Base-by-base conservation (phyloP, 2,329 filamentous ascomycete species). In the Monilinia polystroma region DNA sequence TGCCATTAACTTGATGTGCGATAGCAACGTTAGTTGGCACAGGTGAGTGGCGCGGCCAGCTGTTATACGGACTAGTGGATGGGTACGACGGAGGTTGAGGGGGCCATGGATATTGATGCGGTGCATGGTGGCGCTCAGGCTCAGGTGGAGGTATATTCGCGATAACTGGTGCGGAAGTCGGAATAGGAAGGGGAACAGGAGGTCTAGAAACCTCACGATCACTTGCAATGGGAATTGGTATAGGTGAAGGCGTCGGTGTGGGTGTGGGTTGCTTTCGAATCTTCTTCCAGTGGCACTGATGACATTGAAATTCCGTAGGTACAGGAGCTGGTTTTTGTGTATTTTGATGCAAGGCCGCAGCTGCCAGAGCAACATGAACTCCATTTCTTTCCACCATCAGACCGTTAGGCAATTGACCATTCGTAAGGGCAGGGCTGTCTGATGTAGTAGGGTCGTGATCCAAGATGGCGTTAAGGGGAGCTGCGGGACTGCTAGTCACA, bases 251-350 rank as follows among this genome's bases (percentile, higher is more conserved):
- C n/a, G 51, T 57, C 43, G 70, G 68, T 58, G 68, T 64, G 29
- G 70, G 66, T 43, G 71, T 66, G n/a, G 71, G 67, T 53, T 74
- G 70, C 68, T 72, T 76, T 49, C 69, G 69, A 23, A 78, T 76
- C 74, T 85, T 88, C 70, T 79, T 83, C 70, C 80, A 75, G 72
- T 84, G 82, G 69, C 90, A 93, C 76, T 91, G 90, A 78, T 93
- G 90, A 73, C 90, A 93, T 77, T 92, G 89, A 70, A 86, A 89
- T 69, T 82, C 84, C 41, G 84, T 80, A 71, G 72, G 60, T 53
- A 63, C 60, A 35, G 41, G 29, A 26, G 67, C 62, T 11, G 72
- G 63, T 23, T 70, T 62, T 51, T 69, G 68, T 14, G 67, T 70
- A 53, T 72, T 77, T 72, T 70, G 72, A 66, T 73, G 69, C 35